phyloP scores from a whole-genome alignment of 805 yeast genomes.

The Candida lessepsii region DNA sequence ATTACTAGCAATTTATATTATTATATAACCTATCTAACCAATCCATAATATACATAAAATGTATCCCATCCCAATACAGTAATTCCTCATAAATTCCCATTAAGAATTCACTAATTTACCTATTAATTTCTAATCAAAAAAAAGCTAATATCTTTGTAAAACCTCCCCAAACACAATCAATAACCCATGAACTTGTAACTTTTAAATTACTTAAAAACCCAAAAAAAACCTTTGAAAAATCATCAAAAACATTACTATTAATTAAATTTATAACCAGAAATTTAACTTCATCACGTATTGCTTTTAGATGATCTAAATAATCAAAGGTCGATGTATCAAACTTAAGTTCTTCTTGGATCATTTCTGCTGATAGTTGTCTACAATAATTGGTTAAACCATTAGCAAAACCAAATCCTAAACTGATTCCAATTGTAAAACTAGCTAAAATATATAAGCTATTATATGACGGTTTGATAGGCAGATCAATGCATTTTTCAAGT shows the following conservation, averaged over 20 bases:
- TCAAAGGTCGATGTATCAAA: conserved; percentile 4
- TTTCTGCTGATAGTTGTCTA: neutral
- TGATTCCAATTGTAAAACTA: conserved; percentile 37
- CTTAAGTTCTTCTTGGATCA: conserved; percentile 1
- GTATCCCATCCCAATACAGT: neutral
- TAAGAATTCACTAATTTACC: neutral
- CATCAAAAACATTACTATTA: conserved; percentile 8
- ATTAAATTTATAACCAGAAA: neutral
- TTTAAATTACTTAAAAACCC: conserved; percentile 9
- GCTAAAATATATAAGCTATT: conserved; percentile 25
- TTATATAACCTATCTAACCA: conserved; percentile 7
- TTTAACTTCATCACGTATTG: neutral
- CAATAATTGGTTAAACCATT: conserved; percentile 21
- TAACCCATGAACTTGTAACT: conserved; percentile 16
- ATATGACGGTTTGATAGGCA: conserved; percentile 24
- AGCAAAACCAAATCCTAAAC: conserved; percentile 33
- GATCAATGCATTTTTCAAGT: conserved; percentile 2
- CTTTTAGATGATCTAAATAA: conserved; percentile 5
- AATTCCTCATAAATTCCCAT: conserved; percentile 2
- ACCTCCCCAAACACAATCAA: conserved; percentile 25
- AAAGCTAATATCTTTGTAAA: conserved; percentile 19
- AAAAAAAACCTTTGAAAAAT: conserved; percentile 8
- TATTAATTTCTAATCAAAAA: too few relatives aligned
- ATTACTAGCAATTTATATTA: too few relatives aligned
- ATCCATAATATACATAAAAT: conserved; percentile 3